A percentile compares a stretch with the other conserved stretches of the same genome.
Conservation (phyloP, 495 filamentous ascomycete genomes). For the Hypomontagnella monticulosa region DNA sequence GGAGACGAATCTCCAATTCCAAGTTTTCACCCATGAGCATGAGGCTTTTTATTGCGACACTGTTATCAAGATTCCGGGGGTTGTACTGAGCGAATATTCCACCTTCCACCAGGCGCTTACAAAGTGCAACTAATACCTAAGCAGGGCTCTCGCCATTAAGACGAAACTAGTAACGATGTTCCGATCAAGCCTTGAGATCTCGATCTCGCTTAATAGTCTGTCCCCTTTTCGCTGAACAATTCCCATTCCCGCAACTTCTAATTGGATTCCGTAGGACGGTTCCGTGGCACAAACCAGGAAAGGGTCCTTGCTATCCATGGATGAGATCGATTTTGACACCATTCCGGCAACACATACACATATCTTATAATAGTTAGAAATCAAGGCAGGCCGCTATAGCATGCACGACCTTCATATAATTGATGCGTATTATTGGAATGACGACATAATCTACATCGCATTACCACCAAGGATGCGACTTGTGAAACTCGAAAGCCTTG, state of each 20-base stretch:
- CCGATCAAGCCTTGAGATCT: constrained; percentile 40
- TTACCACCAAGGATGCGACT: constrained; percentile 7
- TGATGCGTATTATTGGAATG: constrained; percentile 29
- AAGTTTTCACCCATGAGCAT: constrained; percentile 13
- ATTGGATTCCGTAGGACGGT: background rate
- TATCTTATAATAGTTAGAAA: constrained; percentile 20
- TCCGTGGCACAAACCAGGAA: constrained; percentile 12
- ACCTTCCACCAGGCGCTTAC: background rate
- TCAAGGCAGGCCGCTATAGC: constrained; percentile 32
- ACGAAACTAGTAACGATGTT: constrained; percentile 15
- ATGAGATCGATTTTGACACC: background rate
- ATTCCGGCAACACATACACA: background rate
- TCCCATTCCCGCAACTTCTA: constrained; percentile 5
- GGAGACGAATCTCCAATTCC: constrained; percentile 1
- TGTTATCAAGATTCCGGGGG: background rate
- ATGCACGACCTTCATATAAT: constrained; percentile 16
- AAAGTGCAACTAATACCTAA: too few species aligned
- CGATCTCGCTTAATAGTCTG: constrained; percentile 28
- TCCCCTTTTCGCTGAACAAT: constrained; percentile 5
- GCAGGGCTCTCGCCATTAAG: background rate
- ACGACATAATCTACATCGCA: constrained; percentile 22
- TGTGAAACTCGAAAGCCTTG: constrained; percentile 27
- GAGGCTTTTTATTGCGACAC: constrained; percentile 8
- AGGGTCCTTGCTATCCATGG: constrained; percentile 11
- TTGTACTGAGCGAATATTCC: constrained; percentile 9